Conservation (phyloP, 305 asterid species). For the Fraxinus xanthoxyloides region DNA sequence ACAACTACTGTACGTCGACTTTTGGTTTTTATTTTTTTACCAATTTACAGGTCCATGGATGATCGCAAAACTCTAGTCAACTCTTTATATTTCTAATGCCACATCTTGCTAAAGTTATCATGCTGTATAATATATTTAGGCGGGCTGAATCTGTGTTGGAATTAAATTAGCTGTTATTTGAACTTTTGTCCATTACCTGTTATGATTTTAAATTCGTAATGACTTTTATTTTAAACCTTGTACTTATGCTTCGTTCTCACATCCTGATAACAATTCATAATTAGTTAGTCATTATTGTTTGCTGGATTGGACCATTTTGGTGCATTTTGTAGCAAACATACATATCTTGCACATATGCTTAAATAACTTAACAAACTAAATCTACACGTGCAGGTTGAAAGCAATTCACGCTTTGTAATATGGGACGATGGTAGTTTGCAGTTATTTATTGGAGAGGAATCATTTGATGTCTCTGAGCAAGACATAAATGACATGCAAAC, state of each 20-base stretch:
- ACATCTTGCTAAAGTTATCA: background rate
- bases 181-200: background rate
- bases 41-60: background rate
- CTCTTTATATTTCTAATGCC: background rate
- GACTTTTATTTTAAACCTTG: background rate
- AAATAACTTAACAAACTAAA: background rate
- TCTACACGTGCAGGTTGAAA: constrained; percentile 34
- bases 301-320: background rate
- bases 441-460: constrained; percentile 50
- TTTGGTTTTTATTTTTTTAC: background rate
- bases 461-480: constrained; percentile 50
- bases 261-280: background rate
- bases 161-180: background rate
- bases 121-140: background rate
- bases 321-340: background rate
- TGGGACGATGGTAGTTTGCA: constrained; percentile 63
- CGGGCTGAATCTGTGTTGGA: background rate
- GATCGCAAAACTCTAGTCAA: background rate
- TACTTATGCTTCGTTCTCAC: background rate
- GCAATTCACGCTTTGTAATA: constrained; percentile 56
- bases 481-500: constrained; percentile 53
- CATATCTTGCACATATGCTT: background rate
- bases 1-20: constrained; percentile 40
- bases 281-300: background rate
- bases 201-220: background rate